Percentiles rank a stretch among this genome's conserved stretches.
These are phyloP conservation scores for Aureoboletus auriporus DNA, from an alignment of 768 basidiomycete species.

Conservation along the genomic window DNA sequence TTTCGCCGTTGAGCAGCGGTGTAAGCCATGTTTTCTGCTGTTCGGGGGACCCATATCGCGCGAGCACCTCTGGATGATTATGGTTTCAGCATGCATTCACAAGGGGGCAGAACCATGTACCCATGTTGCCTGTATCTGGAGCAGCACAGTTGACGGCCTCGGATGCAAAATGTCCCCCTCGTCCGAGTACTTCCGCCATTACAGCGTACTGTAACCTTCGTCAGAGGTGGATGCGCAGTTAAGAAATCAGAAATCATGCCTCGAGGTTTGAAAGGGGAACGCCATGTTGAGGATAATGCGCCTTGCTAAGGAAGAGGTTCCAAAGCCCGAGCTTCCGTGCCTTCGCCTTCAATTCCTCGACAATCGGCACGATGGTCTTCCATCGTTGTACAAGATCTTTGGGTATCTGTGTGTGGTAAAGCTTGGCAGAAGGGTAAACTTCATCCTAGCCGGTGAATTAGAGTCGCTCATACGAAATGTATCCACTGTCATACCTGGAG, in stretches of 20 bases:
- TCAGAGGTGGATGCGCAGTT: background rate
- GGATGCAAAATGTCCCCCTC: conserved; percentile 75
- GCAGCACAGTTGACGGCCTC: conserved; percentile 92
- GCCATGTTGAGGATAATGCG: conserved; percentile 86
- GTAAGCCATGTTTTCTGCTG: conserved; percentile 90
- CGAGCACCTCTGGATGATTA: conserved; percentile 79
- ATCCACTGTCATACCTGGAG: conserved; percentile 53
- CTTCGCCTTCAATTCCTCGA: conserved; percentile 81
- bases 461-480: background rate
- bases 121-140: conserved; percentile 98
- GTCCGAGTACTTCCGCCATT: conserved; percentile 94
- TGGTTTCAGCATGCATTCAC: background rate
- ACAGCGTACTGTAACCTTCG: conserved; percentile 73
- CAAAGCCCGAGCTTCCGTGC: conserved; percentile 89
- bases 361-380: conserved; percentile 77
- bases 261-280: conserved; percentile 92
- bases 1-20: conserved; percentile 88
- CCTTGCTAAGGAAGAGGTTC: conserved; percentile 96
- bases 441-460: conserved; percentile 59
- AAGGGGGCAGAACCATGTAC: conserved; percentile 32
- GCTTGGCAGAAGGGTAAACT: conserved; percentile 70
- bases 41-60: conserved; percentile 85
- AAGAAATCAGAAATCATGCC: conserved; percentile 39
- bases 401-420: conserved; percentile 83
- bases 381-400: conserved; percentile 70